phyloP scores from a whole-genome alignment of 192 early-diverging fungal species.

The Coemansia sp. region DNA sequence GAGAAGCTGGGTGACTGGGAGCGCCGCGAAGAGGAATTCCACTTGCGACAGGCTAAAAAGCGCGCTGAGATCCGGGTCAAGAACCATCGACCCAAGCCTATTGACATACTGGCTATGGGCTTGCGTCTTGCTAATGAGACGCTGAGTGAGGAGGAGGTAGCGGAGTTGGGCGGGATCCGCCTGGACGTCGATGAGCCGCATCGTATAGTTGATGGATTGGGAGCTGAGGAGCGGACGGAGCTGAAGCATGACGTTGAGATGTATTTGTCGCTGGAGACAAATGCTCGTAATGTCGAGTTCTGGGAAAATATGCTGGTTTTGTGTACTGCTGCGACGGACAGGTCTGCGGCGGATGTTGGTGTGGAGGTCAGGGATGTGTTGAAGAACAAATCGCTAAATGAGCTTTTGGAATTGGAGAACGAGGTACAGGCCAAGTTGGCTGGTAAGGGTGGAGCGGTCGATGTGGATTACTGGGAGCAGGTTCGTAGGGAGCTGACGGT shows the following conservation, averaged over 20 bases:
- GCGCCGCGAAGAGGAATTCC: conserved; percentile 90
- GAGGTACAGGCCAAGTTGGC: conserved; percentile 79
- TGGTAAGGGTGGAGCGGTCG: conserved; percentile 66
- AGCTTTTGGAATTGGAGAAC: conserved; percentile 72
- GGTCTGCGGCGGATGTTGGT: conserved; percentile 13
- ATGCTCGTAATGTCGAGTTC: conserved; percentile 76
- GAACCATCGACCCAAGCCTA: conserved; percentile 84
- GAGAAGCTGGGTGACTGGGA: conserved; percentile 97
- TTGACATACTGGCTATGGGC: conserved; percentile 93
- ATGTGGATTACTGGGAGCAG: conserved; percentile 96
- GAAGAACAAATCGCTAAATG: conserved; percentile 70
- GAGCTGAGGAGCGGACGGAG: conserved; percentile 71
- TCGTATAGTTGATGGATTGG: conserved; percentile 71
- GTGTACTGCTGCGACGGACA: conserved; percentile 63
- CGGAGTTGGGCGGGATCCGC: conserved; percentile 62
- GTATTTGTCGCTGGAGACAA: conserved; percentile 84
- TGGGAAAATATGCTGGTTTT: conserved; percentile 88
- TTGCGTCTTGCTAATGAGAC: conserved; percentile 77
- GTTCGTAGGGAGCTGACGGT: conserved; percentile 76
- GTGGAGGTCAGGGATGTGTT: conserved; percentile 73
- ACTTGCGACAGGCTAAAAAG: conserved; percentile 87
- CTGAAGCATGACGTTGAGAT: conserved; percentile 87
- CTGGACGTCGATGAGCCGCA: conserved; percentile 92
- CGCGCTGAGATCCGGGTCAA: conserved; percentile 93
- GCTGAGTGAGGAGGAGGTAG: conserved; percentile 72